Evolutionary conservation across 805 yeast species (phyloP).

Genomic region (Hanseniaspora lindneri): DNA sequence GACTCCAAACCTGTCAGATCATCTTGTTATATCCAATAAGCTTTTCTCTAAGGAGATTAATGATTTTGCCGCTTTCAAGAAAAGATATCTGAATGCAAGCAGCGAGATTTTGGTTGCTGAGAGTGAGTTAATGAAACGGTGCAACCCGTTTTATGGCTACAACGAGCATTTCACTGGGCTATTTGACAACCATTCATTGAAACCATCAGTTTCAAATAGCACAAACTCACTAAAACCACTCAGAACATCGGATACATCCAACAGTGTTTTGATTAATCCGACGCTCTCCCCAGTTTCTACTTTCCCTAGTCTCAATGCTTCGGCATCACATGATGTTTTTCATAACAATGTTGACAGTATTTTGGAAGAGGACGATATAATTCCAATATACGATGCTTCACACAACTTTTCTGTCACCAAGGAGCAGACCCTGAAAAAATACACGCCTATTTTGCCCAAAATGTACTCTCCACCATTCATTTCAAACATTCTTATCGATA

Average conservation of each 20-base stretch:
- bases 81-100: conserved; percentile 1
- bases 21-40: conserved; percentile 30
- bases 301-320: conserved; percentile 5
- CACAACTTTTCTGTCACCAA: conserved; percentile 9
- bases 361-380: conserved; percentile 19
- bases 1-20: conserved; percentile 26
- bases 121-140: neutral
- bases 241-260: neutral
- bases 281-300: neutral
- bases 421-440: neutral
- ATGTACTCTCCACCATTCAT: conserved; percentile 38
- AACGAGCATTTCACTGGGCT: conserved; percentile 1
- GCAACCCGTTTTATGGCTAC: conserved; percentile 8
- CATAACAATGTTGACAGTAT: neutral
- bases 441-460: conserved; percentile 15
- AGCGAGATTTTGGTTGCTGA: neutral
- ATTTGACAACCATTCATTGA: conserved; percentile 9
- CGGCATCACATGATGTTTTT: neutral
- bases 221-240: neutral
- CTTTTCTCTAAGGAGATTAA: conserved; percentile 29
- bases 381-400: conserved; percentile 17
- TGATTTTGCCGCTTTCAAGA: conserved; percentile 21
- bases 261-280: neutral
- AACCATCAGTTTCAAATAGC: neutral
- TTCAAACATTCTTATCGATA: conserved; percentile 52